A percentile compares a stretch with the other conserved stretches of the same genome.
Conservation (phyloP, 2,329 filamentous ascomycete species). For the Huntiella bhutanensis region DNA sequence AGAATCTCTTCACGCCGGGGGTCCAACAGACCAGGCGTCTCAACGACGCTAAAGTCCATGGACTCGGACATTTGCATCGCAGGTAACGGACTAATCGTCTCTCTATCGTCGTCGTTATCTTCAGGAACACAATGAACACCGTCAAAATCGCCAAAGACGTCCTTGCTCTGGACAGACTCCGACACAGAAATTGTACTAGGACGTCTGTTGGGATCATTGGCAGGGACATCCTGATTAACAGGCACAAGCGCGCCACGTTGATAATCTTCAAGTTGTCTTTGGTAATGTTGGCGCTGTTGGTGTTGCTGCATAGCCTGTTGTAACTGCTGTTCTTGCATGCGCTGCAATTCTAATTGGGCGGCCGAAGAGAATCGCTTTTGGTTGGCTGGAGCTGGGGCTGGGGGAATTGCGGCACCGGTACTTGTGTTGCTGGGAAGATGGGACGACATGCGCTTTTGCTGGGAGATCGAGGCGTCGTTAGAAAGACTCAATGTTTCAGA, state of each 20-base stretch:
- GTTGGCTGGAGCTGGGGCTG: neutral
- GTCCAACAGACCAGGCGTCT: neutral
- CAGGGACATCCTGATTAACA: neutral
- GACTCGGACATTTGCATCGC: slow-evolving; percentile 5
- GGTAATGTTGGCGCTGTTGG: neutral
- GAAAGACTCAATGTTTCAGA: slow-evolving; percentile 8
- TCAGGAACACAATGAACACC: slow-evolving; percentile 55
- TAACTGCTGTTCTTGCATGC: neutral
- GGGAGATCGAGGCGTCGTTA: neutral
- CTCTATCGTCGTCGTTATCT: slow-evolving; percentile 2
- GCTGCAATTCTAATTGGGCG: neutral
- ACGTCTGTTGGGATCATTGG: neutral
- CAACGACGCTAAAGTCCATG: slow-evolving; percentile 1
- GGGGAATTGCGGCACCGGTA: neutral
- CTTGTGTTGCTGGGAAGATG: neutral
- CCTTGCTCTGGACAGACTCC: slow-evolving; percentile 44
- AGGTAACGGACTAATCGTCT: neutral
- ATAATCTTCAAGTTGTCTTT: neutral
- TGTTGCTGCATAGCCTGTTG: neutral
- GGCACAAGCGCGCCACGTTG: neutral
- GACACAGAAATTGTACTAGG: slow-evolving; percentile 16
- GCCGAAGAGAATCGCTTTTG: neutral
- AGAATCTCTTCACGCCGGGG: neutral
- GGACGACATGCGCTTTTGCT: neutral
- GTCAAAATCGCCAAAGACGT: slow-evolving; percentile 64